Evolutionary conservation across 179 eudicot species (phyloP).

Genomic region (Carnegiea gigantea): DNA sequence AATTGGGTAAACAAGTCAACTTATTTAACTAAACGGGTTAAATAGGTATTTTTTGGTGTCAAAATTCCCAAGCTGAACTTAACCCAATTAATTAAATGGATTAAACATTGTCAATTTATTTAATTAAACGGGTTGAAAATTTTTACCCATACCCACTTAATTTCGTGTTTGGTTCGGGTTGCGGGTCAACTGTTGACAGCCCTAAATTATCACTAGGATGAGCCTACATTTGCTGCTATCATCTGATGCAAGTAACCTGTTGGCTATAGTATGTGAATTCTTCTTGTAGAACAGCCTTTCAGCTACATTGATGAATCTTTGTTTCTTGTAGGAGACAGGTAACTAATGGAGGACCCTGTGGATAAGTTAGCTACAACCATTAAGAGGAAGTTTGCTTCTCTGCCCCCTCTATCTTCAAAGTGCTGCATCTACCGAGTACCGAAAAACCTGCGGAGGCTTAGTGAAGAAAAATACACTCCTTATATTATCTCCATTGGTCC

Average conservation of each 20-base stretch:
- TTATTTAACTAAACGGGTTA: too few relatives aligned
- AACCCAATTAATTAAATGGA: too few relatives aligned
- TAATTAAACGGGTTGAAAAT: too few relatives aligned
- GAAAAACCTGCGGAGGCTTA: conserved; percentile 34
- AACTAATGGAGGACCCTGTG: conserved; percentile 32
- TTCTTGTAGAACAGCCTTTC: not conserved
- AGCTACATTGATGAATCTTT: not conserved
- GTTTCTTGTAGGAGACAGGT: not conserved
- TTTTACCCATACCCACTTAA: too few relatives aligned
- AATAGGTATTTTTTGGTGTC: too few relatives aligned
- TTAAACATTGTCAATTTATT: too few relatives aligned
- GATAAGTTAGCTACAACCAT: conserved; percentile 29
- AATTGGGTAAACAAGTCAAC: too few relatives aligned
- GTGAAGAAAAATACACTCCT: conserved; percentile 43
- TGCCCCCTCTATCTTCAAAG: conserved; percentile 34
- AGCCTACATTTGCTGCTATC: not conserved
- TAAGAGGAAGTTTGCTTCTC: conserved; percentile 21
- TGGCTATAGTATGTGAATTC: not conserved
- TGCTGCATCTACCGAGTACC: conserved; percentile 49
- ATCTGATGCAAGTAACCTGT: not conserved
- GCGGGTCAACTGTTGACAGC: too few relatives aligned
- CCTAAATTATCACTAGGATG: not conserved
- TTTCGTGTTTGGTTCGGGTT: too few relatives aligned
- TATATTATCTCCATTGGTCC: conserved; percentile 46
- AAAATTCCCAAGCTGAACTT: too few relatives aligned